Evolutionary conservation across 2,329 filamentous ascomycete species (phyloP), one percentile per base, ranked within the genome.

Genomic region (Talaromyces sp.): DNA sequence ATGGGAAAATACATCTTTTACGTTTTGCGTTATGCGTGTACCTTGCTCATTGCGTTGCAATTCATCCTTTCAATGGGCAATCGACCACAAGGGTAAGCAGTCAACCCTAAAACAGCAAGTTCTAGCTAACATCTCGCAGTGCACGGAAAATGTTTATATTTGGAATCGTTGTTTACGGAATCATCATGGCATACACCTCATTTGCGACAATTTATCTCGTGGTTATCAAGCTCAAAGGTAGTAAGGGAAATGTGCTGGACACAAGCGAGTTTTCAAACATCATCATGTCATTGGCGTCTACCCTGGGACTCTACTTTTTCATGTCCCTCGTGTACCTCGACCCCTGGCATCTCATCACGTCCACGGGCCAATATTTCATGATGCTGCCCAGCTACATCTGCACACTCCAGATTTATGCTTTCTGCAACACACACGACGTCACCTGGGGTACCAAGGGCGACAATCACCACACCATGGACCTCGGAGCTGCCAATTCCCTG

Each of bases 381-480:
- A 86, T 99, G 28, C 82, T 99, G 39, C 95, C 95, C 0, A 88
- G 84, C 44, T 99, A 98, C 80, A 96, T 99, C 77, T 98, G 95
- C 80, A 98, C 92, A 0, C 84, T 99, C 2, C 95, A 99, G 76
- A 92, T 98, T 22, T 99, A 99, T 78, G 95, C 95, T 51, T 99
- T 99, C 77, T 98, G 95, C 82, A 99, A 99, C 80, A 96, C 93
- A 0, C 95, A 99, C 84, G 95, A 99, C 74, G 92, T 99, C 22
- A 96, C 93, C 0, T 99, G 95, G 95, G 95, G 95, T 52, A 99
- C 95, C 53, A 99, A 99, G 79, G 95, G 95, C 61, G 95, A 99
- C 82, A 99, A 99, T 75, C 87, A 96, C 39, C 88, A 95, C 70
- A 89, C 91, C 75, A 97, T 90, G 8, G 96, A 99, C 73, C 86